Conservation (phyloP, 768 basidiomycete genomes). For the Sporobolomyces roseus region DNA sequence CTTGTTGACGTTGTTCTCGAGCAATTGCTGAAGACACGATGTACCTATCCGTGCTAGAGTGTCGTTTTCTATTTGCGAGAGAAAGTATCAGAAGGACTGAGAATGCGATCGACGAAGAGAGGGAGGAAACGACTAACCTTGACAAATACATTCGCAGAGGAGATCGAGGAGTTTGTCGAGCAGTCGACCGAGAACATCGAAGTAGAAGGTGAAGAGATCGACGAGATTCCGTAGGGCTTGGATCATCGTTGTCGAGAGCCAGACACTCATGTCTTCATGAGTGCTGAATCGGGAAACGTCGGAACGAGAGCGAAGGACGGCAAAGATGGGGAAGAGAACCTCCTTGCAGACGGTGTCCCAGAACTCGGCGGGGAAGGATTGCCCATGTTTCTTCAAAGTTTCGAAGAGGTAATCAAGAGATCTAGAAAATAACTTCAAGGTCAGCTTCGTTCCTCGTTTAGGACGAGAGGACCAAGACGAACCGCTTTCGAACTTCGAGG, state of each 20-base stretch:
- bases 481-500: constrained; percentile 93
- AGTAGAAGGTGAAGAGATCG: constrained; percentile 92
- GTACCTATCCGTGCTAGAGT: constrained; percentile 96
- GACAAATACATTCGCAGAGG: constrained; percentile 93
- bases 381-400: constrained; percentile 84
- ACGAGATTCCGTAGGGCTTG: constrained; percentile 93
- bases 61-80: constrained; percentile 76
- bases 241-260: constrained; percentile 98
- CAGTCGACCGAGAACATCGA: constrained; percentile 80
- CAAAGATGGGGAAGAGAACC: constrained; percentile 95
- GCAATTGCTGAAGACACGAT: constrained; percentile 89
- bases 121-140: constrained; percentile 60
- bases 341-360: constrained; percentile 98
- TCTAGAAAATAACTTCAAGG: constrained; percentile 52
- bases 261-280: constrained; percentile 98
- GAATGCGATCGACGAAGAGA: background rate
- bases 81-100: background rate
- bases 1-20: constrained; percentile 87
- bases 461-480: constrained; percentile 48
- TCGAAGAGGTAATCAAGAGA: constrained; percentile 95
- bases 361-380: constrained; percentile 79
- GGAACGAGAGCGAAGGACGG: constrained; percentile 85
- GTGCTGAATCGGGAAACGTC: constrained; percentile 89
- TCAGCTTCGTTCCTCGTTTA: background rate
- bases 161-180: constrained; percentile 91